Base-by-base conservation (phyloP, 2,329 filamentous ascomycete genomes). In the Epichloe coenophiala region DNA sequence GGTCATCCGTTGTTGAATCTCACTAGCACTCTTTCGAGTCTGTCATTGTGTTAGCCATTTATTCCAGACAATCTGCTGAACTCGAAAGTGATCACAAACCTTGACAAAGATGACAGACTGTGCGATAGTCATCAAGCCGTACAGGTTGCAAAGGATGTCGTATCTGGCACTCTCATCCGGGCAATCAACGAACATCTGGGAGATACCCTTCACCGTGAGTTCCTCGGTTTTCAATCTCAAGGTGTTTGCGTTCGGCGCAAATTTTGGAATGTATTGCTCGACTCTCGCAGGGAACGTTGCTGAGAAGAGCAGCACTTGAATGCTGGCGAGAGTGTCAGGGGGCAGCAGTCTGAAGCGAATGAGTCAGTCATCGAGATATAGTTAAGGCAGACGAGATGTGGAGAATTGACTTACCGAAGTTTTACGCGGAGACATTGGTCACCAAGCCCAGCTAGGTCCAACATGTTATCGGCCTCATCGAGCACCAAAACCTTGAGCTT, bases 401-500 rank as follows among this genome's bases (percentile, higher is more conserved):
- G 21, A 8, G 13, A 27, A 13, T n/a, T 9, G 2, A 17, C 61
- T 55, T 69, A 93, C 88, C 70, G 47, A 9, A 47, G 69, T 73
- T 94, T 95, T 59, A 96, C 88, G 58, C 90, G 83, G 59, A 89
- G 79, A 68, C 91, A 97, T 70, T 98, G 93, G 53, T 97, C 93
- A 48, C 93, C 93, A 50, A 98, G 75, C 48, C 93, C 91, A 69
- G 95, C 88, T 68, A 91, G 85, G 63, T 97, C 93, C 53, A 98
- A 73, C 93, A 98, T 98, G 71, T 96, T 97, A 71, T 98, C 93
- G 51, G 93, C 93, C 71, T 98, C 93, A 62, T 98, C 93, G 49
- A 98, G 77, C 51, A 96, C 91, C 54, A 98, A 77, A 8, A 95
- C 78, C 66, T 82, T 87, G 58, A 98, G 74, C 52, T 81, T 70